Conservation (phyloP, 179 eudicot genomes). For the Carnegiea gigantea region DNA sequence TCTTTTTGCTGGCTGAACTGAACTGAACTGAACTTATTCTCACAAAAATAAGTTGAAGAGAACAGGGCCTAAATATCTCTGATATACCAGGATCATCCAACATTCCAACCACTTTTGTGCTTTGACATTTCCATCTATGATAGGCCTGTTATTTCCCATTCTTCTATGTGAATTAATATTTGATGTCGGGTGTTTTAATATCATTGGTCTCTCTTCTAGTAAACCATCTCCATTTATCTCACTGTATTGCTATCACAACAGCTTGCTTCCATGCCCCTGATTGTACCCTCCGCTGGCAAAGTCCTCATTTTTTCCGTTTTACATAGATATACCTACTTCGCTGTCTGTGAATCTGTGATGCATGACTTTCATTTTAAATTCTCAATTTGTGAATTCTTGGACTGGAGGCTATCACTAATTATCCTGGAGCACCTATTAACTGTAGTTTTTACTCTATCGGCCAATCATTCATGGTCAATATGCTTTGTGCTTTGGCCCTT, state of each 20-base stretch:
- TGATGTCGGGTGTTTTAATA: background rate
- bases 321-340: no score
- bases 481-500: background rate
- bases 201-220: background rate
- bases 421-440: background rate
- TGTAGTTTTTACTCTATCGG: background rate
- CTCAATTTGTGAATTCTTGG: constrained; percentile 1
- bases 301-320: background rate
- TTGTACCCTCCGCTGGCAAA: no score
- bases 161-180: background rate
- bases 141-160: background rate
- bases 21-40: no score
- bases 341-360: no score
- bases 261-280: background rate
- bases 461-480: background rate
- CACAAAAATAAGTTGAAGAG: no score
- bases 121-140: background rate
- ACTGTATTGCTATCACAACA: background rate
- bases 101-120: background rate
- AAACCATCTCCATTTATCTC: background rate
- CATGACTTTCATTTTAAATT: background rate
- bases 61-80: background rate
- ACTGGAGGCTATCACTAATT: constrained; percentile 1
- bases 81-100: background rate
- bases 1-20: no score